Evolutionary conservation across 2,329 filamentous ascomycete species (phyloP).

Genomic region (Colletotrichum cordylinicola): DNA sequence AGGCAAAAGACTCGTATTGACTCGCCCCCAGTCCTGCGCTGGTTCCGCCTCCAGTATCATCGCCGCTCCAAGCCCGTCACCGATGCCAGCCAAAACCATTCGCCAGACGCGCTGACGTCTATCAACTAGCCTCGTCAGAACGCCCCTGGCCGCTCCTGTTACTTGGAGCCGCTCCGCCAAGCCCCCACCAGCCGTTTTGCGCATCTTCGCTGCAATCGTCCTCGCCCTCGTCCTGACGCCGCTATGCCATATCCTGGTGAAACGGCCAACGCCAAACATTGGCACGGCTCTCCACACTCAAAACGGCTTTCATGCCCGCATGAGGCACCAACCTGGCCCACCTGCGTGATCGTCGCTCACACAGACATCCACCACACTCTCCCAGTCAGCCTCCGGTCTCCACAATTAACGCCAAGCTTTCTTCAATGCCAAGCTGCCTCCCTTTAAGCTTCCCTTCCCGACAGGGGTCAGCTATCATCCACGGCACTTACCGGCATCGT

Average conservation of each 20-base stretch:
- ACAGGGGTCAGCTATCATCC: background rate
- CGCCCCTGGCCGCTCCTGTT: background rate
- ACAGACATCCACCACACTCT: background rate
- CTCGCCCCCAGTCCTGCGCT: background rate
- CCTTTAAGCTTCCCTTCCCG: background rate
- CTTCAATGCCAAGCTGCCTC: background rate
- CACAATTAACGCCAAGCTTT: constrained; percentile 9
- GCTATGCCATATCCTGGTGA: constrained; percentile 13
- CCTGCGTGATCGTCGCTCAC: constrained; percentile 20
- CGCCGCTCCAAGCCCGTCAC: background rate
- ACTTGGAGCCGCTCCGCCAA: background rate
- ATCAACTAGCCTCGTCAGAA: background rate
- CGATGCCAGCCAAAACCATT: background rate
- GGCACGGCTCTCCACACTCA: constrained; percentile 13
- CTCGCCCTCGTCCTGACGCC: background rate
- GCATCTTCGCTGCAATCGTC: background rate
- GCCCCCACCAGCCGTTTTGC: background rate
- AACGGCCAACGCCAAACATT: constrained; percentile 11
- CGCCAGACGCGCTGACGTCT: background rate
- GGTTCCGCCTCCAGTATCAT: constrained; percentile 20
- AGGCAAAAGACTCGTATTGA: background rate
- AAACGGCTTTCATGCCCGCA: constrained; percentile 10
- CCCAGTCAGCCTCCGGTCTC: background rate
- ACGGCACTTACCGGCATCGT: background rate
- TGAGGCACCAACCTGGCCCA: constrained; percentile 14